phyloP scores from a whole-genome alignment of 179 eudicot species.

The Beta lomatogona region DNA sequence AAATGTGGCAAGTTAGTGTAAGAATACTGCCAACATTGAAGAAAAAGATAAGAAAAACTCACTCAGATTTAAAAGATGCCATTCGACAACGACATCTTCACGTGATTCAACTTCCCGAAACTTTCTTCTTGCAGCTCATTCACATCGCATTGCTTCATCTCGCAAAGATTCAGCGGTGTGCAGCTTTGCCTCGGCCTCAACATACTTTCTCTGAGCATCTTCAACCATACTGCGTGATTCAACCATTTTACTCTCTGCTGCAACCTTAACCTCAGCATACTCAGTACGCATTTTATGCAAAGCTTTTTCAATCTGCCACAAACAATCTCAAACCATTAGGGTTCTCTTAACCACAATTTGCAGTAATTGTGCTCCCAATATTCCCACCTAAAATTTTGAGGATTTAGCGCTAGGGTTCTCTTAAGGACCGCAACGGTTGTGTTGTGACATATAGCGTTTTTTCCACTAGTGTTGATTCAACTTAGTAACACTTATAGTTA shows the following conservation, averaged over 20 bases:
- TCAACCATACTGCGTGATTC: slow-evolving; percentile 71
- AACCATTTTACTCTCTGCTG: slow-evolving; percentile 68
- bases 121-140: slow-evolving; percentile 77
- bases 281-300: slow-evolving; percentile 95
- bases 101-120: slow-evolving; percentile 93
- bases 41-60: slow-evolving; percentile 29
- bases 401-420: no score
- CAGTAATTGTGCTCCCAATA: no score
- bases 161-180: slow-evolving; percentile 71
- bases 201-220: slow-evolving; percentile 65
- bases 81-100: slow-evolving; percentile 89
- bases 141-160: slow-evolving; percentile 69
- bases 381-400: no score
- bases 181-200: slow-evolving; percentile 67
- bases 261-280: slow-evolving; percentile 77
- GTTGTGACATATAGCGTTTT: no score
- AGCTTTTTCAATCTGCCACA: slow-evolving; percentile 78
- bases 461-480: no score
- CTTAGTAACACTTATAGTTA: no score
- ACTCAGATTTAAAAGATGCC: slow-evolving; percentile 75
- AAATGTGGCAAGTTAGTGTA: not conserved
- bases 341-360: no score
- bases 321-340: not conserved
- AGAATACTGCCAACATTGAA: not conserved
- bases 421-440: no score